Percentiles rank a stretch among this genome's conserved stretches.
Conservation (phyloP, 768 basidiomycete genomes). For the Leucocoprinus sp. region DNA sequence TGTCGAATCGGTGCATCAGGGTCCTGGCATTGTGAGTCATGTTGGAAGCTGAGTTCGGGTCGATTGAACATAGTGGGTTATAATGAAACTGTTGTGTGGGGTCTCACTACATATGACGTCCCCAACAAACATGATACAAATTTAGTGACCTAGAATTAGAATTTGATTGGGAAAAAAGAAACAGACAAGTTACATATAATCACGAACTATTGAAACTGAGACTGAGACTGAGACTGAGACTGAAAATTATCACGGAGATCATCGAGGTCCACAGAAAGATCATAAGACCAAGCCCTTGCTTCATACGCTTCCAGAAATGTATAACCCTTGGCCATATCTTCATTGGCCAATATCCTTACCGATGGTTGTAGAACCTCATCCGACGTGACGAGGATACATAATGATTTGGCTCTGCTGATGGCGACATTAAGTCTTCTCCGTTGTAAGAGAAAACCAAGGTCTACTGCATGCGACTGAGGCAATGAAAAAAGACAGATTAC, state of each 20-base stretch:
- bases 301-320: conserved; percentile 41
- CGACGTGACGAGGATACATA: conserved; percentile 41
- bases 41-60: conserved; percentile 6
- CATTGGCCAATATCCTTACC: conserved; percentile 34
- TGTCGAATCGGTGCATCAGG: conserved; percentile 58
- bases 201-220: background rate
- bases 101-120: background rate
- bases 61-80: conserved; percentile 1
- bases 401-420: conserved; percentile 42
- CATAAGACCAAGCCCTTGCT: conserved; percentile 39
- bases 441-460: conserved; percentile 38
- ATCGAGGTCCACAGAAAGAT: conserved; percentile 29
- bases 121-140: background rate
- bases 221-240: background rate
- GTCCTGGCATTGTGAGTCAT: conserved; percentile 22
- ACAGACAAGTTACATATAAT: background rate
- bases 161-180: background rate
- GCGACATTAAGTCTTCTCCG: conserved; percentile 43
- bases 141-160: background rate
- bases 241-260: conserved; percentile 14
- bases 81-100: background rate
- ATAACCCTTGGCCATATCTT: conserved; percentile 38
- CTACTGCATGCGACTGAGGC: conserved; percentile 27
- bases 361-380: conserved; percentile 36
- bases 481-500: conserved; percentile 46